Percentiles rank a stretch among this genome's conserved stretches.
phyloP scores from a whole-genome alignment of 495 filamentous ascomycete genomes.

The Peziza echinospora region DNA sequence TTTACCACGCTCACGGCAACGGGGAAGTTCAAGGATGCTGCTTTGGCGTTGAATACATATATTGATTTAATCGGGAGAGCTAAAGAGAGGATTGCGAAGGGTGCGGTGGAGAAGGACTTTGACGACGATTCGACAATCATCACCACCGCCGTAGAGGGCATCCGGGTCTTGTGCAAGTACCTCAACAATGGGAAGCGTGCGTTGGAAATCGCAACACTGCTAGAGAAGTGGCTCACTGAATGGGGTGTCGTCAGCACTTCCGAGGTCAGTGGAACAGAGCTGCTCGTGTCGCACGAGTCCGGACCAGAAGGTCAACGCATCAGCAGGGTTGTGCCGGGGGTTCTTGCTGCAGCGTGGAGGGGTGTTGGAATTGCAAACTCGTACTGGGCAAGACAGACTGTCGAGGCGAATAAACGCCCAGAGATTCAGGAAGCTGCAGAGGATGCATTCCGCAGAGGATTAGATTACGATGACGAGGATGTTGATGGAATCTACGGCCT shows the following conservation, averaged over 20 bases:
- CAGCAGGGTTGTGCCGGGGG: constrained; percentile 26
- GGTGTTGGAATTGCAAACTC: constrained; percentile 66
- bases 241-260: constrained; percentile 15
- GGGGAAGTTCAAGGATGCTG: constrained; percentile 71
- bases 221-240: constrained; percentile 43
- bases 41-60: constrained; percentile 75
- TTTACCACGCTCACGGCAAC: constrained; percentile 71
- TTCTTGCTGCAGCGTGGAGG: constrained; percentile 48
- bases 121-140: constrained; percentile 58
- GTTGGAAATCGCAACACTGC: constrained; percentile 36
- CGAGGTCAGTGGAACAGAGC: constrained; percentile 18
- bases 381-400: constrained; percentile 64
- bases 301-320: not conserved
- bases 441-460: constrained; percentile 44
- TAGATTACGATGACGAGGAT: constrained; percentile 42
- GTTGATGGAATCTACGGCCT: constrained; percentile 57
- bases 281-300: constrained; percentile 16
- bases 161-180: constrained; percentile 62
- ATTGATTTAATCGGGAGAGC: constrained; percentile 61
- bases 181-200: constrained; percentile 64
- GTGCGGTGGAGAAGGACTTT: constrained; percentile 44
- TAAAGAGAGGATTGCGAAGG: constrained; percentile 61
- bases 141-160: constrained; percentile 51
- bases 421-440: constrained; percentile 53
- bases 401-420: constrained; percentile 42